Conservation (phyloP, 1,284 basidiomycete species). For the Cryptococcus wingfieldii region DNA sequence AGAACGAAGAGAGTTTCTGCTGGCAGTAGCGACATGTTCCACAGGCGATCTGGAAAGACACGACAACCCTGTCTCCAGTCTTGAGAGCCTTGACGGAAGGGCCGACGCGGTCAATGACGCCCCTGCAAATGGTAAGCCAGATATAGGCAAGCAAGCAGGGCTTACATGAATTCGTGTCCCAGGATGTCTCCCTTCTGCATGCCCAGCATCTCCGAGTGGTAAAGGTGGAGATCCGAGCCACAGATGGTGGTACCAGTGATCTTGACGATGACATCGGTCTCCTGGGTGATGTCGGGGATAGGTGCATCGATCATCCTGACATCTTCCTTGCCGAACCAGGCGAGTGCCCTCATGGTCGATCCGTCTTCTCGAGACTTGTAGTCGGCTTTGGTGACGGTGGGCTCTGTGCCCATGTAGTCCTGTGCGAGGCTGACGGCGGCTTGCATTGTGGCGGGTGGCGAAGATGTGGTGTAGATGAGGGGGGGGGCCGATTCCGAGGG, state of each 20-base stretch:
- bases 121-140: constrained; percentile 41
- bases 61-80: constrained; percentile 62
- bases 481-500: too few relatives aligned
- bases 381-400: constrained; percentile 41
- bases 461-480: neutral
- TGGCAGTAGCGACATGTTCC: constrained; percentile 70
- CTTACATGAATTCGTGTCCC: constrained; percentile 67
- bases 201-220: constrained; percentile 60
- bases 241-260: constrained; percentile 38
- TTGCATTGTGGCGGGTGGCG: constrained; percentile 18
- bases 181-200: constrained; percentile 68
- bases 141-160: neutral
- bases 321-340: constrained; percentile 61
- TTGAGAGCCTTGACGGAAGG: constrained; percentile 59
- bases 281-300: constrained; percentile 58
- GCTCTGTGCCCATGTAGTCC: constrained; percentile 27
- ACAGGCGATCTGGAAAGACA: constrained; percentile 73
- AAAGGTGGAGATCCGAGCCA: constrained; percentile 67
- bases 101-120: constrained; percentile 62
- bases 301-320: constrained; percentile 57
- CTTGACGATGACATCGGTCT: constrained; percentile 46
- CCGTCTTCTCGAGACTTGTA: constrained; percentile 56
- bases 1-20: constrained; percentile 66
- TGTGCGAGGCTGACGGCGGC: constrained; percentile 25
- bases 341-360: constrained; percentile 62